phyloP scores from a whole-genome alignment of 2,329 filamentous ascomycete genomes.

The Venturia effusa region DNA sequence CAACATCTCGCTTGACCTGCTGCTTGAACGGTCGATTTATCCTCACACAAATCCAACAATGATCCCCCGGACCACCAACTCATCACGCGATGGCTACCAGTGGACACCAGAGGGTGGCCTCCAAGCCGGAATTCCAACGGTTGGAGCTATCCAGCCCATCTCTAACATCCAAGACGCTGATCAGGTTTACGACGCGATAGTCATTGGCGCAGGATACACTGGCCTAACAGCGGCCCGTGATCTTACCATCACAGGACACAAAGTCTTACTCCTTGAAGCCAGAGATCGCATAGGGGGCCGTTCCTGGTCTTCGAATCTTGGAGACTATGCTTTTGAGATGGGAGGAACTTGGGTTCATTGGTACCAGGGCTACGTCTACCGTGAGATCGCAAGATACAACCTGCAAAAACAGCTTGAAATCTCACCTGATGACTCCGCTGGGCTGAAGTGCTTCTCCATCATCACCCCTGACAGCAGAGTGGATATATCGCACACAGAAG shows the following conservation, averaged over 20 bases:
- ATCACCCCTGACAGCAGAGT: constrained; percentile 19
- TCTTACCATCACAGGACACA: constrained; percentile 15
- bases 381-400: constrained; percentile 36
- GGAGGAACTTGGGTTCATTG: constrained; percentile 33
- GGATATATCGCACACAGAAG: constrained; percentile 33
- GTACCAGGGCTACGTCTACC: constrained; percentile 17
- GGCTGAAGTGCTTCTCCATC: constrained; percentile 33
- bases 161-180: constrained; percentile 14
- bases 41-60: not conserved
- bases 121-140: constrained; percentile 16
- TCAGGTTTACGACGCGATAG: constrained; percentile 17
- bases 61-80: constrained; percentile 12
- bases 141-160: constrained; percentile 16
- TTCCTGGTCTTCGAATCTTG: constrained; percentile 28
- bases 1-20: not conserved
- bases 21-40: too few species aligned
- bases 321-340: constrained; percentile 26
- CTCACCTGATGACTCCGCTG: constrained; percentile 31
- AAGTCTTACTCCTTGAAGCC: constrained; percentile 27
- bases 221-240: constrained; percentile 20
- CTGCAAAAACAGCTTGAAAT: constrained; percentile 21
- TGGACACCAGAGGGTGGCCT: constrained; percentile 17
- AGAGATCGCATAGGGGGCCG: constrained; percentile 33
- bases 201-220: constrained; percentile 20
- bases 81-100: constrained; percentile 17